Percentiles rank a stretch among this genome's conserved stretches.
Evolutionary conservation across 148 eudicot genomes (phyloP).

Genomic region (Vaccinium darrowii): DNA sequence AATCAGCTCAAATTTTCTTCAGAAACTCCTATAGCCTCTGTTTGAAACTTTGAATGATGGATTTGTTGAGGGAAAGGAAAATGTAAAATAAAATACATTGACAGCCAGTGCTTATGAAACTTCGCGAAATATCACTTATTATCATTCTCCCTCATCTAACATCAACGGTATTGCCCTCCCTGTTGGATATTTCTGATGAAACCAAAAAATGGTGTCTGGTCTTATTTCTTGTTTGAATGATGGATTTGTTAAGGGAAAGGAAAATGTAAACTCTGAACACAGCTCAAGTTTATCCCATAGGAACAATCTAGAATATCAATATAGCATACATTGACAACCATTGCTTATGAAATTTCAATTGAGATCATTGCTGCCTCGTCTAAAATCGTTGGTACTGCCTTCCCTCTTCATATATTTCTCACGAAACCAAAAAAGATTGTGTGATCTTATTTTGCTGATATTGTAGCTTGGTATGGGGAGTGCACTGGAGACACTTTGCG

Average conservation of each 20-base stretch:
- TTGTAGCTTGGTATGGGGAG: slow-evolving; percentile 90
- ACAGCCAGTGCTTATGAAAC: neutral
- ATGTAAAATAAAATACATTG: neutral
- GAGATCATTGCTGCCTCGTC: too few relatives aligned
- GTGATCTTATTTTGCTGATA: neutral
- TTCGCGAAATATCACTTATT: neutral
- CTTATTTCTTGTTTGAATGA: too few relatives aligned
- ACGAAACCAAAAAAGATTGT: too few relatives aligned
- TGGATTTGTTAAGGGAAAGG: too few relatives aligned
- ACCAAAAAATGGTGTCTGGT: too few relatives aligned
- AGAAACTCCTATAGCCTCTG: neutral
- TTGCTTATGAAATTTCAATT: too few relatives aligned
- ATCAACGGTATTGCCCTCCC: neutral
- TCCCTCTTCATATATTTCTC: too few relatives aligned
- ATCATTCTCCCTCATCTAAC: neutral
- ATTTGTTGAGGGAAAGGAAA: neutral
- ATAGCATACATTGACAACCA: too few relatives aligned
- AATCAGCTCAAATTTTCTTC: neutral
- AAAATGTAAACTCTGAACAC: too few relatives aligned
- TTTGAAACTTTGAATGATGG: neutral
- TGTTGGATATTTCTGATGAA: neutral
- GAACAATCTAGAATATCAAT: too few relatives aligned
- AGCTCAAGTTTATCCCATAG: too few relatives aligned
- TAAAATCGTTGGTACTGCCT: too few relatives aligned
- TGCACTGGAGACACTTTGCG: slow-evolving; percentile 80